Percentiles rank a stretch among this genome's conserved stretches.
Conservation (phyloP, 805 yeast genomes). For the Pichia rugopelliculosa region DNA sequence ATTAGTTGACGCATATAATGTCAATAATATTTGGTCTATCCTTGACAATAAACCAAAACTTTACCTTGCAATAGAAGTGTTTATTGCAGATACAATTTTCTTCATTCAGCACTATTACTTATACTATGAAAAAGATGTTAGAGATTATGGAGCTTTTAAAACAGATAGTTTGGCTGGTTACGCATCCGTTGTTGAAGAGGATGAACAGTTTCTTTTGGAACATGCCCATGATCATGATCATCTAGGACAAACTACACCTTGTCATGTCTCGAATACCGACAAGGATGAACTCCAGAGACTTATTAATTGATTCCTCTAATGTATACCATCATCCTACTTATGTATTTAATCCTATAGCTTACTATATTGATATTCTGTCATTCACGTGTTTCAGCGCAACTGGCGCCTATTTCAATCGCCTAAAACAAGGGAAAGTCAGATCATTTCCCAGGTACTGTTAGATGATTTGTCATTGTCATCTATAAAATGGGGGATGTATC, state of each 20-base stretch:
- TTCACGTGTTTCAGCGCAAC: constrained; percentile 16
- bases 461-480: too few species aligned
- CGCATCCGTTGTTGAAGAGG: constrained; percentile 24
- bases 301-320: constrained; percentile 1
- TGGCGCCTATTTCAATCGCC: too few species aligned
- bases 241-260: neutral
- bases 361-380: too few species aligned
- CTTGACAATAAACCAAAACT: constrained; percentile 29
- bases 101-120: constrained; percentile 29
- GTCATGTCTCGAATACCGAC: constrained; percentile 7
- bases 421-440: too few species aligned
- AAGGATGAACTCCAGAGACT: constrained; percentile 24
- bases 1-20: constrained; percentile 23
- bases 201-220: constrained; percentile 26
- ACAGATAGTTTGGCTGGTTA: constrained; percentile 11
- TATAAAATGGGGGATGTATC: too few species aligned
- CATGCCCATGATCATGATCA: constrained; percentile 30
- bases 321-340: neutral
- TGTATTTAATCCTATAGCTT: neutral
- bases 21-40: constrained; percentile 19
- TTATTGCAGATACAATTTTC: constrained; percentile 24
- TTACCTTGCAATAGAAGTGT: constrained; percentile 26
- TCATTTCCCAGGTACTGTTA: too few species aligned
- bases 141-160: constrained; percentile 17
- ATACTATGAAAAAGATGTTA: constrained; percentile 21